Conservation (phyloP, 2,329 filamentous ascomycete species). For the Fusarium sp. region DNA sequence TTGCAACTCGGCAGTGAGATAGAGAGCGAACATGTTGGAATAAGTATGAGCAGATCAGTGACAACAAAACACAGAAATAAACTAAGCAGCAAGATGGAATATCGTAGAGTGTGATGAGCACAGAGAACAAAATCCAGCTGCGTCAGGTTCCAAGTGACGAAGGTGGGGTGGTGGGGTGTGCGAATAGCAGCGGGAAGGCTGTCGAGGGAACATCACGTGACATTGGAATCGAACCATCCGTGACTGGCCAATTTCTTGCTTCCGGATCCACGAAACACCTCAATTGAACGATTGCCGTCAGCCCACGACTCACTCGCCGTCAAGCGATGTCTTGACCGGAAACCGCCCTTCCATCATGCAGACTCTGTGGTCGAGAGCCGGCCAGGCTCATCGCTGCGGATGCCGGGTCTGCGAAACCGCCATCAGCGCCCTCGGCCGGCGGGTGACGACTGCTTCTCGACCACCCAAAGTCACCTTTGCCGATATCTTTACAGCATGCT, state of each 20-base stretch:
- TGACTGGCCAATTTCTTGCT: constrained; percentile 42
- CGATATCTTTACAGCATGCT: constrained; percentile 74
- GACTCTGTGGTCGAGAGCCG: constrained; percentile 75
- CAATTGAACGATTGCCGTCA: constrained; percentile 36
- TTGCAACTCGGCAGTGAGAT: constrained; percentile 75
- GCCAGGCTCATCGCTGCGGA: constrained; percentile 72
- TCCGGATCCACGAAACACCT: constrained; percentile 38
- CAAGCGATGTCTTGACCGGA: constrained; percentile 41
- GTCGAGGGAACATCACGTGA: constrained; percentile 38
- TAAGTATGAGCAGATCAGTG: neutral
- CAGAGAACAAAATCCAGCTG: constrained; percentile 24
- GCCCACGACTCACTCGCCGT: constrained; percentile 21
- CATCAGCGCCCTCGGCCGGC: constrained; percentile 61
- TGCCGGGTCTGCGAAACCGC: constrained; percentile 71
- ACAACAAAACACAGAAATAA: neutral
- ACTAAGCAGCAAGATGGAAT: neutral
- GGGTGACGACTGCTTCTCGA: constrained; percentile 61
- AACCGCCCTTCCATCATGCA: constrained; percentile 67
- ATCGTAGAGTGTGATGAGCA: constrained; percentile 4
- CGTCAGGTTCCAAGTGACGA: constrained; percentile 25
- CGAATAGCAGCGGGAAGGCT: constrained; percentile 29
- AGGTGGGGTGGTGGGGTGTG: constrained; percentile 46
- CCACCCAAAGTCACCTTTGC: constrained; percentile 63
- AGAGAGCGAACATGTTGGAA: constrained; percentile 72
- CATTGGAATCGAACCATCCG: constrained; percentile 43